Base-by-base conservation (phyloP, 306 rosid species). In the Ormosia emarginata region DNA sequence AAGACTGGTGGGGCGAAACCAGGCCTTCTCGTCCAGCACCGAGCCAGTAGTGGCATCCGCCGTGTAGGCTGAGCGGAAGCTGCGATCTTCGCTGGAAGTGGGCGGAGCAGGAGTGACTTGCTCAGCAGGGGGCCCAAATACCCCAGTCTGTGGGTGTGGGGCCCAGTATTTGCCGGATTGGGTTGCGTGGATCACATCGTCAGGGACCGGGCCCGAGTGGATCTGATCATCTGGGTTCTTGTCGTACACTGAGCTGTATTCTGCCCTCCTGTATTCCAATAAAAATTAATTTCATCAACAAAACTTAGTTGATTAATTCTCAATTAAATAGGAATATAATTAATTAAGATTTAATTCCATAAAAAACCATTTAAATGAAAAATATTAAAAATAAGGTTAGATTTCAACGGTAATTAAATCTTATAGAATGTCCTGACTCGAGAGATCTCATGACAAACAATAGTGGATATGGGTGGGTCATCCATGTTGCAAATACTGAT, bases 61-160 rank as follows among this genome's bases (percentile, higher is more conserved):
- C 7, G 85, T 39, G 2, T 65, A 2, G 4, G 84, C 32, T 1
- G 87, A 49, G 62, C 33, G 89, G 73, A 53, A 30, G 73, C 52
- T 32, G 8, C 71, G 61, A 39, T 81, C 80, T 7, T 69, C 84
- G 14, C 74, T 82, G 4, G 78, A 71, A 0, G 67, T 17, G 1
- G 83, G 9, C 5, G 85, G 46, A 29, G 82, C 50, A 15, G 79
- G 1, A 5, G 17, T n/a, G 4, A 2, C 37, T n/a, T 75, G 81
- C 2, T 77, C 87, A 0, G 87, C 15, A 0, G 81, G 85, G 2
- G 99, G 99, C 55, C 99, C 99, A 77, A 96, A 96, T 13, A 96
- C 95, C 39, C 98, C 99, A 5, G 97, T 96, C 33, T 86, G 84
- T 14, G 99, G 99, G 84, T 96, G 83, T 24, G 99, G 99, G 55